Evolutionary conservation across 2,329 filamentous ascomycete genomes (phyloP), one percentile per base, ranked within the genome.

Genomic region (Verticillium tricorpus): DNA sequence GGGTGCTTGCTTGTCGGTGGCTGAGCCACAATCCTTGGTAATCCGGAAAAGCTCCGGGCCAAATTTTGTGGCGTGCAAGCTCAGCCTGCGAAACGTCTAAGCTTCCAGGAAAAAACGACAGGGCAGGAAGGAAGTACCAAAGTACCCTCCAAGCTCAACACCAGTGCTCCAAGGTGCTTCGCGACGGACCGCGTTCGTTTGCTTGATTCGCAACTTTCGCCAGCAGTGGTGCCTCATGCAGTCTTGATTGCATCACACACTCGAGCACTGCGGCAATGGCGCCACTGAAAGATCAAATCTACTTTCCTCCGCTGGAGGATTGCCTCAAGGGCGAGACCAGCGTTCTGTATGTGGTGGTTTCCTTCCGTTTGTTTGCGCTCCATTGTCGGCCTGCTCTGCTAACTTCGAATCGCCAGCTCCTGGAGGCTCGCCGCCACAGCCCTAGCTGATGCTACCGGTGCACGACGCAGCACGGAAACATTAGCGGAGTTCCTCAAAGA

Each of bases 261-360:
- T 66, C 63, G 64, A 66, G 59, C 63, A 76, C 78, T 75, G 78
- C 75, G 80, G 81, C 77, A 80, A 93, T 92, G 89, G 89, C 87
- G 80, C 83, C 88, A 77, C 79, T 85, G 72, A 83, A 85, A 71
- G 88, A 90, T 78, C 80, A 81, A 72, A 82, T 85, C 74, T 95
- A 93, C 79, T 90, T 96, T 71, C 92, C 93, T 72, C 87, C 92
- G 72, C 83, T 97, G 76, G 90, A 92, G 77, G 88, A 90, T 73
- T 96, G 92, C 78, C 84, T 98, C 71, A 89, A 86, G 70, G 91
- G 92, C 78, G 88, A 94, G 75, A 85, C 85, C 71, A 84, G 89
- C 73, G 82, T 97, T 71, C 84, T 97, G 90, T 96, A 83, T 74
- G 88, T 82, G 65, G 25, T n/a, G 15, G 54, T n/a, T 32, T 32